These are phyloP conservation scores for Fagus crenata DNA, from an alignment of 306 rosid species.

Conservation along the genomic window DNA sequence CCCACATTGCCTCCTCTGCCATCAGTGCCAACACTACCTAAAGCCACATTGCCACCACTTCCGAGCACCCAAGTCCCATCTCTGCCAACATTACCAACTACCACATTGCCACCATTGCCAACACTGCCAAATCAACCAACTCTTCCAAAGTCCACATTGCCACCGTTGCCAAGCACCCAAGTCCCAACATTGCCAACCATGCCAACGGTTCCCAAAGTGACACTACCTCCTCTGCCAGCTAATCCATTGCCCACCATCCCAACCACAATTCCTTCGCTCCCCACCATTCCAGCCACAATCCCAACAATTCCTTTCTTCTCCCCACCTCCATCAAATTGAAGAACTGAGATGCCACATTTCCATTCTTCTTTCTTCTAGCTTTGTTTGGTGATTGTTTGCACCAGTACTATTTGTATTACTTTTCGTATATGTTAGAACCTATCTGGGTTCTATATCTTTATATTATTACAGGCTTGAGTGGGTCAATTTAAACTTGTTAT, in stretches of 20 bases:
- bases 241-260: slow-evolving; percentile 4
- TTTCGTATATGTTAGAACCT: too few relatives aligned
- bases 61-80: not conserved
- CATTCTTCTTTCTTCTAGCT: too few relatives aligned
- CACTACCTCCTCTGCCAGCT: too few relatives aligned
- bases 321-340: slow-evolving; percentile 33
- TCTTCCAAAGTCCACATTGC: slow-evolving; percentile 29
- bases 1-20: too few relatives aligned
- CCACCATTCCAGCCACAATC: slow-evolving; percentile 8
- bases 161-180: slow-evolving; percentile 27
- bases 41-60: slow-evolving; percentile 14
- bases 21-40: too few relatives aligned
- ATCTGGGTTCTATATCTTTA: too few relatives aligned
- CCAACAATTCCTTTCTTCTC: slow-evolving; percentile 19
- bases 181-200: slow-evolving; percentile 15
- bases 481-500: too few relatives aligned
- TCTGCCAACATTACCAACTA: slow-evolving; percentile 5
- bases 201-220: not conserved
- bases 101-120: slow-evolving; percentile 17
- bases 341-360: too few relatives aligned
- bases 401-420: too few relatives aligned
- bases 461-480: too few relatives aligned
- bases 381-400: too few relatives aligned
- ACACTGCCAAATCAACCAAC: slow-evolving; percentile 12
- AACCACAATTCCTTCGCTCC: not conserved